Percentiles rank a stretch among this genome's conserved stretches.
These are phyloP conservation scores for Jaltomata sinuosa DNA, from an alignment of 257 asterid species.

Conservation along the genomic window DNA sequence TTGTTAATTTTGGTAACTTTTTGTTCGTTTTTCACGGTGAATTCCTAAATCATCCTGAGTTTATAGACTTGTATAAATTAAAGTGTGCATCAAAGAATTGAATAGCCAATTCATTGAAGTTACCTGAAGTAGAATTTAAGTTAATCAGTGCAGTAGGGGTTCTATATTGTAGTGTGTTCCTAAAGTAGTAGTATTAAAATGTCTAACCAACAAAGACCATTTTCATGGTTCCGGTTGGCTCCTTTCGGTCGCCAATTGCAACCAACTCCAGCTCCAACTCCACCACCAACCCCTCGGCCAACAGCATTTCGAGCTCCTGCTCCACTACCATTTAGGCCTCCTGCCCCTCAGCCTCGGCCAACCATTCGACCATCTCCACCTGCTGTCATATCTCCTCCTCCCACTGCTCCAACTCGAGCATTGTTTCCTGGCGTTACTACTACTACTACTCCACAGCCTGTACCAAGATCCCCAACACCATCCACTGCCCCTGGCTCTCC, in stretches of 20 bases:
- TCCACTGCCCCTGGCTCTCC: conserved; percentile 15
- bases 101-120: neutral
- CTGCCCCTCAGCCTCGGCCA: neutral
- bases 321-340: neutral
- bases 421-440: neutral
- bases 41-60: neutral
- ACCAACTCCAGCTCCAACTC: neutral
- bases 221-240: conserved; percentile 4
- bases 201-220: conserved; percentile 2
- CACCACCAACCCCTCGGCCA: neutral
- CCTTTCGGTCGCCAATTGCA: neutral
- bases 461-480: conserved; percentile 15
- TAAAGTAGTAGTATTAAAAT: neutral
- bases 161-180: neutral
- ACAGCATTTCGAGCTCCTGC: neutral
- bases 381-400: neutral
- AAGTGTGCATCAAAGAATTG: neutral
- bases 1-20: neutral
- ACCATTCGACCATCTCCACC: neutral
- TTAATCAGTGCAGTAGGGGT: neutral
- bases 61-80: neutral
- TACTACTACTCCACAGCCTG: neutral
- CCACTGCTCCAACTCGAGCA: neutral
- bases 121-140: neutral
- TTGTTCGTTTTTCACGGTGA: neutral